These are phyloP conservation scores for Scheffersomyces segobiensis DNA, from an alignment of 1,139 yeast genomes.

Conservation along the genomic window DNA sequence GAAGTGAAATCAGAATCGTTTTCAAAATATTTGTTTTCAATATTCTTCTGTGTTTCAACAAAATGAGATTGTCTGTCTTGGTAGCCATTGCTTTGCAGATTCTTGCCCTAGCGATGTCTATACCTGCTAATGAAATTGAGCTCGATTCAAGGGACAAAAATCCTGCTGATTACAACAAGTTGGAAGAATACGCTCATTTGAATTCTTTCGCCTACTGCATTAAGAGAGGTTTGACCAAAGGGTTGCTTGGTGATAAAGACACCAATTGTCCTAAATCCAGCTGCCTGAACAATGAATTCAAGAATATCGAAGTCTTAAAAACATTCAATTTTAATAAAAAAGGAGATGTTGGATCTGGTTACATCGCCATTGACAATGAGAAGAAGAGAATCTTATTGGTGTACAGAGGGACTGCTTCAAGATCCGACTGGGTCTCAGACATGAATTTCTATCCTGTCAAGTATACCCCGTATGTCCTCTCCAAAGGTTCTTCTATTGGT, in stretches of 20 bases:
- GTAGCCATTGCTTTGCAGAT: neutral
- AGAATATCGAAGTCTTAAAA: slow-evolving; percentile 30
- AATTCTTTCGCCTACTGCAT: slow-evolving; percentile 43
- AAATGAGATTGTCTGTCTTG: neutral
- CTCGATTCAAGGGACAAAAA: neutral
- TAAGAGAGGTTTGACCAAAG: slow-evolving; percentile 28
- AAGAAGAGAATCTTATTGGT: slow-evolving; percentile 37
- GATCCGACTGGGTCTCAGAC: slow-evolving; percentile 59
- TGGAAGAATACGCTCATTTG: slow-evolving; percentile 35
- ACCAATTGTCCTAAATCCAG: slow-evolving; percentile 22
- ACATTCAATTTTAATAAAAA: slow-evolving; percentile 41
- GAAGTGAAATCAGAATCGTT: neutral
- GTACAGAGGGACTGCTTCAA: slow-evolving; percentile 60
- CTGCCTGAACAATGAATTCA: slow-evolving; percentile 20
- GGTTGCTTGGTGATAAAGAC: slow-evolving; percentile 19
- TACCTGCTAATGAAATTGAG: neutral
- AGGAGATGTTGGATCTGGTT: slow-evolving; percentile 55
- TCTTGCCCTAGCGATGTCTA: neutral
- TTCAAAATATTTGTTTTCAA: neutral
- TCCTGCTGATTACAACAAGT: slow-evolving; percentile 24
- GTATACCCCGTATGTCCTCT: slow-evolving; percentile 29
- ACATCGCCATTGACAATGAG: slow-evolving; percentile 42
- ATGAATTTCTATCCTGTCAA: slow-evolving; percentile 42
- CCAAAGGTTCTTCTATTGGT: slow-evolving; percentile 5
- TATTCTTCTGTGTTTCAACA: neutral